Base-by-base conservation (phyloP, 306 rosid species). In the Castanea mollissima region DNA sequence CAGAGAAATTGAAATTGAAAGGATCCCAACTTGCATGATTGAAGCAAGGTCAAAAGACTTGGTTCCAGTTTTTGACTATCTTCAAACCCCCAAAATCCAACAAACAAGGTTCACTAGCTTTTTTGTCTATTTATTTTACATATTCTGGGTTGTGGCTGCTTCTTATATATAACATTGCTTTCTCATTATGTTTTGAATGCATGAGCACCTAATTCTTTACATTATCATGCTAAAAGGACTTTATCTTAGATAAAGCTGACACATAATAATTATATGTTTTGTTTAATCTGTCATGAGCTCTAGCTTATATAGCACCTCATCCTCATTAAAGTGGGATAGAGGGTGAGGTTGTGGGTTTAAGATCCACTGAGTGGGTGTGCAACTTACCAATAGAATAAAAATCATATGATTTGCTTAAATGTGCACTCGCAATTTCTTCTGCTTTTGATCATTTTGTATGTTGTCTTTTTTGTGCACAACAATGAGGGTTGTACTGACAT, bases 1-100 rank as follows among this genome's bases (percentile, higher is more conserved):
- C 82, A 57, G 84, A 35, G 98, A 93, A 87, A 86, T 91, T 1
- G 99, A 95, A 86, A 89, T 91, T 1, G 99, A 95, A 86, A 89
- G 89, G 78, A 86, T 93, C 55, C 88, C 91, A 5, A 87, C 96
- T 58, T 79, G 82, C 77, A 87, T 77, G 83, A 79, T 90, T 75
- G 93, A 91, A 87, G 92, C 93, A 69, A 87, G 98, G 83, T 81
- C 97, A 35, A 95, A 89, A 83, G 81, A 82, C 85, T 82, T 93
- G 78, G 83, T 93, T 85, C 99, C 99, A 5, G 85, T 91, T 82
- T 87, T 83, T 74, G 92, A 95, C 86, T 81, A 86, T 85, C 64
- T 88, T 73, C 91, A 85, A 76, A 71, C 79, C 55, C 87, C 93
- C 52, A 90, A 79, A 81, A 54, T 77, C 65, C 89, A 84, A 13